Evolutionary conservation across 257 asterid species (phyloP).

Genomic region (Knoxia roxburghii): DNA sequence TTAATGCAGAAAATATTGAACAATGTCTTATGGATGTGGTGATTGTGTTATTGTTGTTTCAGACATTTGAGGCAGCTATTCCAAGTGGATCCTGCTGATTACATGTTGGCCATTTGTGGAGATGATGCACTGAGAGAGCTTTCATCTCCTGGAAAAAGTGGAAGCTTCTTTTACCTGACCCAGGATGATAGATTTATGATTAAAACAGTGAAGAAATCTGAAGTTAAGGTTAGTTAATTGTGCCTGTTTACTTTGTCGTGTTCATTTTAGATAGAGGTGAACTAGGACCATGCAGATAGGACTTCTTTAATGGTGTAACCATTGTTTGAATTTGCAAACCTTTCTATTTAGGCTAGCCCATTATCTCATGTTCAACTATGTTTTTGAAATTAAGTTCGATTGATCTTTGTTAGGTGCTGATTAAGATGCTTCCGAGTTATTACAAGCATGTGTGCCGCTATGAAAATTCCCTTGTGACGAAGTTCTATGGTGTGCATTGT

Average conservation of each 20-base stretch:
- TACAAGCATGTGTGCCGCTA: conserved; percentile 65
- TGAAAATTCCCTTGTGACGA: conserved; percentile 85
- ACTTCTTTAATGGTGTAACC: conserved; percentile 2
- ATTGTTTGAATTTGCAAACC: not conserved
- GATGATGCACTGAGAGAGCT: conserved; percentile 91
- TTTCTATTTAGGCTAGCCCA: not conserved
- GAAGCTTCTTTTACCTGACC: conserved; percentile 89
- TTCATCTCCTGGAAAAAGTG: conserved; percentile 98
- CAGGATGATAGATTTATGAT: conserved; percentile 98
- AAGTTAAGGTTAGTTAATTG: conserved; percentile 84
- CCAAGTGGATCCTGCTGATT: conserved; percentile 96
- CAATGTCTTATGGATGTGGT: conserved; percentile 1
- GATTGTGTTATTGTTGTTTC: conserved; percentile 22
- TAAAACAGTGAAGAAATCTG: conserved; percentile 95
- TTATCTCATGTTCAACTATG: not conserved
- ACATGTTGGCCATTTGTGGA: conserved; percentile 94
- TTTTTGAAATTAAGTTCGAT: conserved; percentile 16
- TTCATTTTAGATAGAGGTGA: conserved; percentile 7
- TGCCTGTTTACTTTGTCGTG: conserved; percentile 20
- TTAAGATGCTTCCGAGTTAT: conserved; percentile 93
- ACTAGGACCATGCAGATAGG: conserved; percentile 8
- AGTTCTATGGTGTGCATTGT: conserved; percentile 93
- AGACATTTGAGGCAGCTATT: conserved; percentile 85
- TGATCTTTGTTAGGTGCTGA: conserved; percentile 61
- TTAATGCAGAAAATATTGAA: too few relatives aligned